phyloP scores from a whole-genome alignment of 176 grass and related monocot genomes.

The Coix lacrymajobi region DNA sequence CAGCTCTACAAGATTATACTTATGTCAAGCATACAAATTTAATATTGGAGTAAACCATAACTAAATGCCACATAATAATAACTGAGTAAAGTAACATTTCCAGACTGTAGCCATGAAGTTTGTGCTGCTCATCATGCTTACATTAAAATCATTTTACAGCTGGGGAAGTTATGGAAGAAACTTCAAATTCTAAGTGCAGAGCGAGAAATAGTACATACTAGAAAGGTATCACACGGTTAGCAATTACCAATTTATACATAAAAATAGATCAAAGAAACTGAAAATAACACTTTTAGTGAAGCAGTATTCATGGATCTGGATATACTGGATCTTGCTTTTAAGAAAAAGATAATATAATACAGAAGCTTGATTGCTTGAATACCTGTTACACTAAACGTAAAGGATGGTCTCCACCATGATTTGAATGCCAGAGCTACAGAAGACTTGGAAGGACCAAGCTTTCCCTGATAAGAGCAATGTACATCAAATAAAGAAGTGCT shows the following conservation, averaged over 20 bases:
- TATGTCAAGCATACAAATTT: neutral
- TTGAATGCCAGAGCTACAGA: conserved; percentile 80
- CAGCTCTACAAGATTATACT: neutral
- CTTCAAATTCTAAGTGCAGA: neutral
- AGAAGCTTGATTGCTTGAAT: neutral
- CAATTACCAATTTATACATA: neutral
- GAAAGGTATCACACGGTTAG: neutral
- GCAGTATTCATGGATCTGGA: neutral
- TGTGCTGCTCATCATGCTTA: neutral
- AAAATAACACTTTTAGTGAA: neutral
- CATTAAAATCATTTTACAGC: neutral
- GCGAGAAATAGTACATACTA: neutral
- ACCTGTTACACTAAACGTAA: conserved; percentile 88
- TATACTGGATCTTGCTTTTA: neutral
- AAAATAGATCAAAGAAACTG: neutral
- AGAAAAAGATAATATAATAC: neutral
- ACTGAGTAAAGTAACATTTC: neutral
- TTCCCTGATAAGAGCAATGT: conserved; percentile 42
- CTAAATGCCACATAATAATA: neutral
- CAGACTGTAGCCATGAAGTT: neutral
- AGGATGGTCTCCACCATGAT: conserved; percentile 98
- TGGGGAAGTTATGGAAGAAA: neutral
- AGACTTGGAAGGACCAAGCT: conserved; percentile 70
- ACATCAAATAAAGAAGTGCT: neutral
- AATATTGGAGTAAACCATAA: neutral